phyloP scores from a whole-genome alignment of 345 rosid species.

The Bruguiera parviflora region DNA sequence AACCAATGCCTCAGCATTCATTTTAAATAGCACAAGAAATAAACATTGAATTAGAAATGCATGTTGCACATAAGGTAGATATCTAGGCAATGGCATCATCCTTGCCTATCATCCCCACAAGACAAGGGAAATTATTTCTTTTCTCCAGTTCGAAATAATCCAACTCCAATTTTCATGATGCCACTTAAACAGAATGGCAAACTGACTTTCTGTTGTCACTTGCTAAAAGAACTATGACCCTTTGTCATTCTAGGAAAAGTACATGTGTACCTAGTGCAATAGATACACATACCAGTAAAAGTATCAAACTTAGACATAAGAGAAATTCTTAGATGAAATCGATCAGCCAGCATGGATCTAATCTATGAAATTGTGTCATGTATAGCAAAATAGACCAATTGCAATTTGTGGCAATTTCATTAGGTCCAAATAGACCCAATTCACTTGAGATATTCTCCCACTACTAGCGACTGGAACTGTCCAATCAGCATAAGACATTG shows the following conservation, averaged over 20 bases:
- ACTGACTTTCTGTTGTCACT: not conserved
- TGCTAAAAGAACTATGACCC: not conserved
- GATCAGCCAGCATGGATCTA: no score
- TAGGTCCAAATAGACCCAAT: no score
- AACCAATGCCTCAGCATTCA: slow-evolving; percentile 10
- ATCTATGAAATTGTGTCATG: no score
- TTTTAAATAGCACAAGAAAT: slow-evolving; percentile 11
- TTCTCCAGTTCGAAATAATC: not conserved
- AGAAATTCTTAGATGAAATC: no score
- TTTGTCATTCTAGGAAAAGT: not conserved
- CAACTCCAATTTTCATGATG: not conserved
- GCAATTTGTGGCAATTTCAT: no score
- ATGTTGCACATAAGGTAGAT: not conserved
- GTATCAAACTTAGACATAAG: no score
- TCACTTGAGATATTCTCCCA: no score
- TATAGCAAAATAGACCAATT: no score
- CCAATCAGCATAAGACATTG: no score
- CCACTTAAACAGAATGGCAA: not conserved
- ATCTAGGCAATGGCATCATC: not conserved
- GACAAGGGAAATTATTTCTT: not conserved
- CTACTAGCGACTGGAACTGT: no score
- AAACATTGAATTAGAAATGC: slow-evolving; percentile 1
- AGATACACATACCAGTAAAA: no score
- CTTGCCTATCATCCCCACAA: not conserved
- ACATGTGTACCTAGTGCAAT: not conserved